These are phyloP conservation scores for Colletotrichum abscissum DNA, from an alignment of 2,329 filamentous ascomycete genomes.

Conservation along the genomic window DNA sequence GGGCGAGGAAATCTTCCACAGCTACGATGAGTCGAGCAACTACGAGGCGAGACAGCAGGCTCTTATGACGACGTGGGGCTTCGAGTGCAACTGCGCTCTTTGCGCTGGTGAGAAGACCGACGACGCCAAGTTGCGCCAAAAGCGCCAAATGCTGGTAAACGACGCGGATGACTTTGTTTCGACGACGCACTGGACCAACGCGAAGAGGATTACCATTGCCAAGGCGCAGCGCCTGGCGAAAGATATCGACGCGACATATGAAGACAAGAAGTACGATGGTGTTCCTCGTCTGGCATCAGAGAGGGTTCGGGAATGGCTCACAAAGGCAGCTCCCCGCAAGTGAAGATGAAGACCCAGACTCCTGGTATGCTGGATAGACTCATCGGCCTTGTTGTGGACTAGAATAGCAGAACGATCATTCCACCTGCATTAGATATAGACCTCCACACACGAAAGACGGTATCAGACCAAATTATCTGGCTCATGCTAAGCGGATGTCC, in stretches of 20 bases:
- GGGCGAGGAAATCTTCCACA: constrained; percentile 48
- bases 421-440: no score
- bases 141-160: constrained; percentile 36
- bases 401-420: no score
- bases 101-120: constrained; percentile 46
- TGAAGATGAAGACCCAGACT: neutral
- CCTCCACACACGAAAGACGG: no score
- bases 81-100: constrained; percentile 49
- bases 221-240: constrained; percentile 41
- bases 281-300: constrained; percentile 40
- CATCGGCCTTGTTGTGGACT: no score
- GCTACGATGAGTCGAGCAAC: constrained; percentile 44
- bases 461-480: no score
- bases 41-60: constrained; percentile 38
- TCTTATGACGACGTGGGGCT: constrained; percentile 48
- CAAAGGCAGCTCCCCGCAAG: neutral
- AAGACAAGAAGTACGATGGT: constrained; percentile 39
- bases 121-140: constrained; percentile 28
- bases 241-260: constrained; percentile 43
- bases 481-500: no score
- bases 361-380: no score
- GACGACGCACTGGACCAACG: constrained; percentile 9
- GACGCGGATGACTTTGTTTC: constrained; percentile 39
- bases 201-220: constrained; percentile 36
- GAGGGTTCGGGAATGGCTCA: constrained; percentile 44